Percentiles rank a stretch among this genome's conserved stretches.
Conservation (phyloP, 176 grass and related monocot genomes). For the Oryza punctata region DNA sequence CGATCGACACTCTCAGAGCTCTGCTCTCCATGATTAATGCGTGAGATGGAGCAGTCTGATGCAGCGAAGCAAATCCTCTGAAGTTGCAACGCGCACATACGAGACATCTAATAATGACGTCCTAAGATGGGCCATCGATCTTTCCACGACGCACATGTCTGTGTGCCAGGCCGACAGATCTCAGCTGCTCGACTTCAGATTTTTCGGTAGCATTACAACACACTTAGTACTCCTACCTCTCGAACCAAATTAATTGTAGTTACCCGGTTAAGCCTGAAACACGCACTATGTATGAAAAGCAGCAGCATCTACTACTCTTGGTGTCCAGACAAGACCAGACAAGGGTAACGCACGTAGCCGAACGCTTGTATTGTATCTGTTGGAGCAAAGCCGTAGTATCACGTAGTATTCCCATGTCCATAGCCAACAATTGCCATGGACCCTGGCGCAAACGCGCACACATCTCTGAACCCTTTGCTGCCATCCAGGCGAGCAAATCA, state of each 20-base stretch:
- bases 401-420: background rate
- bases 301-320: background rate
- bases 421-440: background rate
- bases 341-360: background rate
- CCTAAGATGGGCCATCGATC: background rate
- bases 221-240: background rate
- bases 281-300: background rate
- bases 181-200: background rate
- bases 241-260: background rate
- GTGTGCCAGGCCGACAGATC: slow-evolving; percentile 21
- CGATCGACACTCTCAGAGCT: background rate
- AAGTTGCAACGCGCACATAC: too few species aligned
- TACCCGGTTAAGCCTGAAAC: background rate
- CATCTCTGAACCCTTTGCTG: background rate
- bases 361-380: background rate
- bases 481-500: slow-evolving; percentile 31
- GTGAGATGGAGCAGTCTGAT: too few species aligned
- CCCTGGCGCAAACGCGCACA: background rate
- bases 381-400: background rate
- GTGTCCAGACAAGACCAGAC: background rate
- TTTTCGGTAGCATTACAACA: background rate
- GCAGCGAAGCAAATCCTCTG: background rate
- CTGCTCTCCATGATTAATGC: background rate
- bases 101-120: background rate
- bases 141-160: slow-evolving; percentile 8